Base-by-base conservation (phyloP, 352 stramenopile species). In the Blastocystis sp. region DNA sequence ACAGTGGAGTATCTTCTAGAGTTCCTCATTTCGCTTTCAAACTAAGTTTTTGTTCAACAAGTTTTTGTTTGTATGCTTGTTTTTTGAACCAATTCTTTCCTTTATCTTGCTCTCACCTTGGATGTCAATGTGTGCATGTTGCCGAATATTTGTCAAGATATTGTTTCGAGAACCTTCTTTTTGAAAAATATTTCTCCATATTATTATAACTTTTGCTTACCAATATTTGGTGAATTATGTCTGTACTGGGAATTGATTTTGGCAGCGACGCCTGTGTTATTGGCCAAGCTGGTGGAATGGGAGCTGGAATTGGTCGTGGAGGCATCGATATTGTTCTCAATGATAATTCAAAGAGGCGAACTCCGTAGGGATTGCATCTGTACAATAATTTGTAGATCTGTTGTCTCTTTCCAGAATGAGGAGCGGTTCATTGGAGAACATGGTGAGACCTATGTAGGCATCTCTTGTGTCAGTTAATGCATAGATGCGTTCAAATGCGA, bases 301-400 rank as follows among this genome's bases (percentile, higher is more conserved):
- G 96, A 90, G 96, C 96, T 91, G 97, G 96, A 91, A 97, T 98
- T 79, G 96, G 98, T n/a, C 93, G 94, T 90, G 94, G 95, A 82
- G 95, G 94, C 91, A 97, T 97, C 90, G 95, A 97, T 93, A 98
- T 99, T 69, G 97, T 99, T 93, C 93, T 99, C 45, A 99, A 99
- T 94, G 97, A 98, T 91, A 98, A 97, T 92, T 98, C 95, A 68
- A 98, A 99, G 92, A 93, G 97, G 91, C 96, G 98, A 91, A 99
- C 98, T 92, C 95, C 96, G 93, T 95, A 93, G 69, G 93, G 92
- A 9, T 24, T 18, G 34, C 93, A 91, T 91, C 92, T 94, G 39
- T 20, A 45, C 89, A 30, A 75, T 26, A 39, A 85, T 66, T 20
- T 45, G 85, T 78, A 91, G 90, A 73, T 88, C 87, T 24, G 59